These are phyloP conservation scores for Atractiella rhizophila DNA, from an alignment of 768 basidiomycete genomes.

Conservation along the genomic window DNA sequence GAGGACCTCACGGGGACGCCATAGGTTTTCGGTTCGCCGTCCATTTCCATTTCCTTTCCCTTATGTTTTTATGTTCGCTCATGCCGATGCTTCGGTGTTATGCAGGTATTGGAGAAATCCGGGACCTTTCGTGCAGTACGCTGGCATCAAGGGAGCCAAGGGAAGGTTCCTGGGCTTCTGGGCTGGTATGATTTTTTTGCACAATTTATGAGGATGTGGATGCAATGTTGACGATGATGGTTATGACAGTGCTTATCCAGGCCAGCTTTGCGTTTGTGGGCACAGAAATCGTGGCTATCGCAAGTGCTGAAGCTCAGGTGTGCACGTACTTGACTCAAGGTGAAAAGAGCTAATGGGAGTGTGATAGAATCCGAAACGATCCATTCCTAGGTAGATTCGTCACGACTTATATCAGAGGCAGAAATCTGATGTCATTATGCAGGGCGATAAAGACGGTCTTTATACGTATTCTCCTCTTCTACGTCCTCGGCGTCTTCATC, in stretches of 20 bases:
- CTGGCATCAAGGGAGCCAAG: conserved; percentile 31
- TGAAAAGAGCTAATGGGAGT: too few species aligned
- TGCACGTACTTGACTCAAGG: neutral
- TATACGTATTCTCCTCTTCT: conserved; percentile 59
- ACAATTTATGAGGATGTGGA: too few species aligned
- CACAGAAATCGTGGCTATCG: conserved; percentile 25
- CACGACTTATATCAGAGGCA: conserved; percentile 28
- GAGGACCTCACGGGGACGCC: neutral
- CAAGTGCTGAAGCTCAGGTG: conserved; percentile 20
- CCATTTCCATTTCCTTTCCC: neutral
- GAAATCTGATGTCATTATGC: conserved; percentile 26
- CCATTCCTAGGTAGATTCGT: conserved; percentile 2
- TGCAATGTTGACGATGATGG: too few species aligned
- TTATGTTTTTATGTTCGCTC: neutral
- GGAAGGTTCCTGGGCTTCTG: conserved; percentile 55
- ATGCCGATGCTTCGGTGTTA: conserved; percentile 18
- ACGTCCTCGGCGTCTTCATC: conserved; percentile 36
- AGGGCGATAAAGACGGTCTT: conserved; percentile 44
- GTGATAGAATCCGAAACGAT: neutral
- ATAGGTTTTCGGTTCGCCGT: conserved; percentile 3
- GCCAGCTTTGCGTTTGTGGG: conserved; percentile 83
- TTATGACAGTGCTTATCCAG: conserved; percentile 26
- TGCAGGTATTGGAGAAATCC: conserved; percentile 33
- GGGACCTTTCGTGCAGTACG: conserved; percentile 54
- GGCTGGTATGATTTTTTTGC: conserved; percentile 38